Base-by-base conservation (phyloP, 75 land plant genomes). In the Cupressus sempervirens region DNA sequence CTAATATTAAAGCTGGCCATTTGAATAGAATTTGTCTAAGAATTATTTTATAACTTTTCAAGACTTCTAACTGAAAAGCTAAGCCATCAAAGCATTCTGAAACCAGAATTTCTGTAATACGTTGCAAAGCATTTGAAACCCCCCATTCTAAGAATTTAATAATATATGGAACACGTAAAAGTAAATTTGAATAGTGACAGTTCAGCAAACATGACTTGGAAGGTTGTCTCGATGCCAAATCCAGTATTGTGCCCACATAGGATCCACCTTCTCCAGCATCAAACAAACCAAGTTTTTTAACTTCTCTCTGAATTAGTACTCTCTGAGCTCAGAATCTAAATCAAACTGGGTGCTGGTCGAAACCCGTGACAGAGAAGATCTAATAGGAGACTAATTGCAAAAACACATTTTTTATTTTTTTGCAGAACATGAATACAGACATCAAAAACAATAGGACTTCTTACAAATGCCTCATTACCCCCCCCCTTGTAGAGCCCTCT, bases 211-310 rank as follows among this genome's bases (percentile, higher is more conserved):
- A 62, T 86, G 50, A 86, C 82, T 34, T 35, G 90, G 89, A 76
- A 95, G 90, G 72, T 86, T 86, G 85, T 87, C 90, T 89, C 86
- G 90, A 29, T 94, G 93, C 99, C 99, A 98, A 9, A 81, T 82
- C 99, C 99, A 98, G 79, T 96, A 98, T 81, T 88, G 89, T 10
- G 85, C 76, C 56, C 98, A 87, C 85, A 96, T 91, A 3, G 97
- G 85, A 89, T 98, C 99, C 5, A 92, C 82, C 30, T 40, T 81
- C 87, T 93, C 93, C 83, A 98, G 87, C 29, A 91, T 80, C 0
- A 84, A 81, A 82, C 99, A 98, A 0, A 96, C 70, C 32, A 83
- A 84, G 18, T 30, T 85, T 13, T 93, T 94, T 16, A 95, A 80
- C 81, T 85, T 82, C 23, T 84, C 82, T 83, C 89, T 6, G 89